Base-by-base conservation (phyloP, 768 basidiomycete genomes). In the Boletus rubropictus region DNA sequence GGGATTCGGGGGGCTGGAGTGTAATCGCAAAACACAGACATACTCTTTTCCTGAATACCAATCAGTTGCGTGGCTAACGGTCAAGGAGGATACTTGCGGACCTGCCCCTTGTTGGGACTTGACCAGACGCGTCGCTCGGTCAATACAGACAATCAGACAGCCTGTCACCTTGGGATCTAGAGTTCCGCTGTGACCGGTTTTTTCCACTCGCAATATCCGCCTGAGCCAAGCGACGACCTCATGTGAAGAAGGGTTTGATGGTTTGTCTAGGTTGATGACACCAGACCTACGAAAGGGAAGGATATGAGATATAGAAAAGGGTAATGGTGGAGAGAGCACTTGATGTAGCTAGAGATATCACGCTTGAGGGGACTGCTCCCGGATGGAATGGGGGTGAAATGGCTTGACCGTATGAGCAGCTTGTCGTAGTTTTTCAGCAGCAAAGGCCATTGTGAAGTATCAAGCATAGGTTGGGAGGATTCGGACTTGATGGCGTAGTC, bases 371-470 rank as follows among this genome's bases (percentile, higher is more conserved):
- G 96, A 57, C 85, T 89, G 65, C 86, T 91, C 33, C 96, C 95
- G 18, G 84, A 79, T 22, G 94, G 92, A 60, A 99, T 96, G 48
- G 95, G 96, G 8, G 96, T 98, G 69, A 97, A 99, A 74, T 99
- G 96, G 49, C 89, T 86, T 25, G 92, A 94, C 47, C 96, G 86
- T 58, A 92, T 81, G 49, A 95, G 83, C 17, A 96, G 74, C 66
- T 96, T 95, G 78, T 97, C 95, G 69, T 98, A 99, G 69, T 99
- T 97, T 80, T 97, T 99, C 49, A 99, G 78, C 5, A 99, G 80
- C 8, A 99, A 75, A 29, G 96, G 96, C 96, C 96, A 99, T 70
- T 97, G 78, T 0, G 93, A 95, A 17, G 96, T 98, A 64, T 98
- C 90, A 25, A 95, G 79, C 57, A 78, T 78, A 8, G 91, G 92